Evolutionary conservation across 1,284 basidiomycete species (phyloP), one percentile per base, ranked within the genome.

Genomic region (Fomitopsis palustris): DNA sequence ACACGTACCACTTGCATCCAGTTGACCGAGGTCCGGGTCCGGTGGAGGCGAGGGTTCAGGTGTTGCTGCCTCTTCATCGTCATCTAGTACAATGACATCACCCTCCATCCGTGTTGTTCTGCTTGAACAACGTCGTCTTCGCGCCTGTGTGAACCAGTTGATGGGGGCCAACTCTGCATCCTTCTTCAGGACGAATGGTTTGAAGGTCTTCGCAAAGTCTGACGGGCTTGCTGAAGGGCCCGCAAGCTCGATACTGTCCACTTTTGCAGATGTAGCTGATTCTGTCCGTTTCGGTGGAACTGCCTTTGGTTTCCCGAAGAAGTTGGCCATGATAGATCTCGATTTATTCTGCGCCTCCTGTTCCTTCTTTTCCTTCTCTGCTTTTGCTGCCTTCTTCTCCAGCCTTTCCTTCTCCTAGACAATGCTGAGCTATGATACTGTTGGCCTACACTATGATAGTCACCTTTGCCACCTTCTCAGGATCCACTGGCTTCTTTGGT

Each of bases 121-220:
- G 56, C 64, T 43, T 21, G 23, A 29, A 62, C 65, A 58, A 67
- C 31, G 29, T 23, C 59, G 42, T 45, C 53, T 57, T 74, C 61
- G 69, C 73, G 39, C 65, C 56, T 53, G 72, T 67, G 72, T 67
- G 73, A 92, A 92, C 75, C 82, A 83, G 66, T 93, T 94, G 43
- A 79, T 69, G 0, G 89, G 88, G 4, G 92, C 91, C 16, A 93
- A 65, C 27, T 80, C 77, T 4, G 83, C 81, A 61, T 85, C 88
- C 65, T 88, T 90, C 75, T 89, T 91, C 61, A 90, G 64, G 7
- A 84, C 77, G 69, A 93, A 95, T 1, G 91, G 85, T 64, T 83
- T 87, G 77, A 95, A 95, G 0, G 81, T 78, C 64, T 77, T 83
- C 59, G 87, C 80, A 66, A 91, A 95, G 53, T 94, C 90, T 6